phyloP scores from a whole-genome alignment of 2,329 filamentous ascomycete genomes.

The Cladosporium sp. region DNA sequence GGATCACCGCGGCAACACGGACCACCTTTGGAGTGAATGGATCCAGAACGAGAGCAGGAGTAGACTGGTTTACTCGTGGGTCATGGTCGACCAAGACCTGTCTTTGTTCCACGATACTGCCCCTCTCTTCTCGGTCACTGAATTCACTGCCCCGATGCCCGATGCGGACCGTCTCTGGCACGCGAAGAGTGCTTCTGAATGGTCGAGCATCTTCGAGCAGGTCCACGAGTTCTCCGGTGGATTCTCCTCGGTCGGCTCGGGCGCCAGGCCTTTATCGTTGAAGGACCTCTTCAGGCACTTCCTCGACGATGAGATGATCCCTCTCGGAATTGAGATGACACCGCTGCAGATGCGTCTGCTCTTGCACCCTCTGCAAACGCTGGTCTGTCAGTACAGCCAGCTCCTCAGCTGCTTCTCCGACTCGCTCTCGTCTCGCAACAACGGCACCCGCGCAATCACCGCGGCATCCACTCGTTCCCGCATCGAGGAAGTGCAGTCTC shows the following conservation, averaged over 20 bases:
- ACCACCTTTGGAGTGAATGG: conserved; percentile 58
- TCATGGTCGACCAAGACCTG: conserved; percentile 67
- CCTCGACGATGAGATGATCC: conserved; percentile 55
- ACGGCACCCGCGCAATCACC: conserved; percentile 45
- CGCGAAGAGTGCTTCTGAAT: conserved; percentile 52
- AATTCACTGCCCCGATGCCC: conserved; percentile 60
- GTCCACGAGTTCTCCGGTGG: conserved; percentile 50
- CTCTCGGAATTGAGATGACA: conserved; percentile 46
- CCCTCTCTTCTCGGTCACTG: conserved; percentile 58
- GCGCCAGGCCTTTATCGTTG: conserved; percentile 52
- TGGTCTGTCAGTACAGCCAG: conserved; percentile 59
- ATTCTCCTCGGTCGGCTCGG: conserved; percentile 49
- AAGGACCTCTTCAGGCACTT: conserved; percentile 63
- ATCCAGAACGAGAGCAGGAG: conserved; percentile 56
- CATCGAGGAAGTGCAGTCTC: conserved; percentile 57
- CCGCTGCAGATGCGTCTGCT: conserved; percentile 59
- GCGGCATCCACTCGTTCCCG: conserved; percentile 55
- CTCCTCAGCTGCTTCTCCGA: conserved; percentile 61
- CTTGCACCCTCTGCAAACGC: conserved; percentile 60
- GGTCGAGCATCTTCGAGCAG: conserved; percentile 54
- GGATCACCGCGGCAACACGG: conserved; percentile 42
- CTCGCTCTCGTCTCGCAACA: conserved; percentile 40
- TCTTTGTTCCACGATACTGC: conserved; percentile 59
- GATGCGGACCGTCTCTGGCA: conserved; percentile 58
- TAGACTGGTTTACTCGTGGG: conserved; percentile 68